Base-by-base conservation (phyloP, 805 yeast species). In the Candida palmyrensis region DNA sequence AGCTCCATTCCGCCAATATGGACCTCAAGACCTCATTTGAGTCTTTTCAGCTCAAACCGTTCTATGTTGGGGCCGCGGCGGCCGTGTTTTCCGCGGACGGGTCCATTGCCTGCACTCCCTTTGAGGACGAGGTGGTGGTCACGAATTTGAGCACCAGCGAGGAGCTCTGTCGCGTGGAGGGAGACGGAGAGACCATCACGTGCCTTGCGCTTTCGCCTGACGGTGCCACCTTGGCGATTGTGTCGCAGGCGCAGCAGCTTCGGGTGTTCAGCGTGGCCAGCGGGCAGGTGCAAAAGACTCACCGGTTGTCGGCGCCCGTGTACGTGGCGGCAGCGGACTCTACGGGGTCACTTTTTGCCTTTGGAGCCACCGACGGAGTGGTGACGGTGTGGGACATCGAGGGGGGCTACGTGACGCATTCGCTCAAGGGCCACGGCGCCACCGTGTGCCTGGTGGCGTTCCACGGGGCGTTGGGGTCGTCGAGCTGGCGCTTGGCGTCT, bases 311-410 rank as follows among this genome's bases (percentile, higher is more conserved):
- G 2, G 81, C 96, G 1, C 96, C 97, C 1, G 82, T 85, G 2
- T 85, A 84, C 55, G 80, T 87, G 8, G 71, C 87, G 28, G 68
- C 82, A 8, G 75, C 75, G 15, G 98, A 92, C 56, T 53, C 73
- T 3, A 86, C 97, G 0, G 81, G 95, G 2, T 78, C 95, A 3
- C 65, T 92, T 23, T 75, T 89, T 49, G 95, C 96, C 13, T 79
- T 92, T 50, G 99, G 99, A 25, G 88, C 95, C 29, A 83, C 97
- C 1, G 98, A 92, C 57, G 97, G 98, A 30, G 73, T 79, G 26
- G 82, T 89, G 12, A 79, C 85, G 28, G 94, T 92, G 1, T 88
- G 95, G 82, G 99, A 92, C 56, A 71, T 92, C 23, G 89, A 79
- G 42, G 88, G 88, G 22, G 89, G 92, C 1, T 86, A 73, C 43